Conservation (phyloP, 2,329 filamentous ascomycete genomes). For the Cladophialophora psammophila region DNA sequence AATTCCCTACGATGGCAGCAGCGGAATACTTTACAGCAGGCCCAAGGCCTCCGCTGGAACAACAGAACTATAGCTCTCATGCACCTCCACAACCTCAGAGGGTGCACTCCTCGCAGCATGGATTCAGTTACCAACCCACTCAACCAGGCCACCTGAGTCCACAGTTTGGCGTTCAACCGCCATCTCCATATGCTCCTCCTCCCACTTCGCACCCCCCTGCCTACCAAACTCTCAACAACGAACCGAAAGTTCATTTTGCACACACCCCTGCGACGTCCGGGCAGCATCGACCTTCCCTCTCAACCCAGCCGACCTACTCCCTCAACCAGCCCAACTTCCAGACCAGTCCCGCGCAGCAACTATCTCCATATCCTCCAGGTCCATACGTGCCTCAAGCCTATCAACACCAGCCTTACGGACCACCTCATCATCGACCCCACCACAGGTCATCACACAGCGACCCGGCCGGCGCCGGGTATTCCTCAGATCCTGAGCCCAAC, state of each 20-base stretch:
- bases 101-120: conserved; percentile 27
- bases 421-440: conserved; percentile 15
- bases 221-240: conserved; percentile 34
- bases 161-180: conserved; percentile 24
- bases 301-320: conserved; percentile 26
- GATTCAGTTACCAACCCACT: conserved; percentile 9
- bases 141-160: conserved; percentile 27
- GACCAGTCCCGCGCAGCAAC: conserved; percentile 21
- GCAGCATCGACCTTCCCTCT: conserved; percentile 34
- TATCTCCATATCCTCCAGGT: conserved; percentile 22
- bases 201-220: conserved; percentile 34
- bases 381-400: conserved; percentile 28
- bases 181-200: conserved; percentile 31
- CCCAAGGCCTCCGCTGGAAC: conserved; percentile 29
- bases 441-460: conserved; percentile 24
- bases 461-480: conserved; percentile 30
- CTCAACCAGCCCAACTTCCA: conserved; percentile 31
- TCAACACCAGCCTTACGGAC: conserved; percentile 25
- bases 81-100: conserved; percentile 29
- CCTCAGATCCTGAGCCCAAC: conserved; percentile 40
- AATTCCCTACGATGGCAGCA: conserved; percentile 34
- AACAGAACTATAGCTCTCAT: conserved; percentile 24
- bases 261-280: conserved; percentile 4
- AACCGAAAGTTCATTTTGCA: conserved; percentile 37
- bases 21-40: conserved; percentile 37